Percentiles rank a stretch among this genome's conserved stretches.
These are phyloP conservation scores for Solanum hybrid DNA, from an alignment of 305 asterid species.

Conservation along the genomic window DNA sequence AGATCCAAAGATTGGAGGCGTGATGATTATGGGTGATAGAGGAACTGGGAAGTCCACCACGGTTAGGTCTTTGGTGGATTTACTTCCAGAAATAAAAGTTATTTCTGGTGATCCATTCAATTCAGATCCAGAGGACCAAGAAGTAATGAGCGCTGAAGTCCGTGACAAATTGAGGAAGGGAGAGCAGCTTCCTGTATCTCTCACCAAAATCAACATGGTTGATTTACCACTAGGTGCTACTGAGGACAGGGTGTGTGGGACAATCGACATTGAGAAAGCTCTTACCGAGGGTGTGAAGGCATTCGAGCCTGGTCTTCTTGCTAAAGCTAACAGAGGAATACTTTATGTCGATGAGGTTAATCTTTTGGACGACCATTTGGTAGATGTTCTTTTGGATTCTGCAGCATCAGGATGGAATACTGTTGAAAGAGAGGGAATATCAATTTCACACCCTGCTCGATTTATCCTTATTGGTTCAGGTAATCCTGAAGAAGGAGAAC, in stretches of 20 bases:
- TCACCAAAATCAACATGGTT: constrained; percentile 82
- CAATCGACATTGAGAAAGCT: constrained; percentile 93
- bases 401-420: constrained; percentile 97
- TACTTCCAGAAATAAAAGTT: constrained; percentile 76
- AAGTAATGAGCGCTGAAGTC: constrained; percentile 71
- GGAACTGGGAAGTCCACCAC: constrained; percentile 95
- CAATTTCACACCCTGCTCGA: constrained; percentile 91
- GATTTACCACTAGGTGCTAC: constrained; percentile 94
- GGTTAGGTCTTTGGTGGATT: constrained; percentile 72
- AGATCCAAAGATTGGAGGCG: constrained; percentile 95
- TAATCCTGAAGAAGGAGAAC: constrained; percentile 97
- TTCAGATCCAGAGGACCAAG: constrained; percentile 87
- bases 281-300: constrained; percentile 95
- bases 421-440: constrained; percentile 90
- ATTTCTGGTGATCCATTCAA: constrained; percentile 81
- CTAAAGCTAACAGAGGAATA: constrained; percentile 89
- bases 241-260: constrained; percentile 91
- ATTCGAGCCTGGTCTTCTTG: constrained; percentile 91
- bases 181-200: constrained; percentile 38
- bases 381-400: constrained; percentile 80
- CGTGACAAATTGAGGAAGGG: constrained; percentile 49
- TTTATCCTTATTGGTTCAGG: constrained; percentile 94
- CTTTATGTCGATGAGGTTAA: constrained; percentile 96
- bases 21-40: constrained; percentile 97
- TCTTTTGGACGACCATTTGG: constrained; percentile 90